Evolutionary conservation across 2,329 filamentous ascomycete genomes (phyloP).

Genomic region (Apiospora hydei): DNA sequence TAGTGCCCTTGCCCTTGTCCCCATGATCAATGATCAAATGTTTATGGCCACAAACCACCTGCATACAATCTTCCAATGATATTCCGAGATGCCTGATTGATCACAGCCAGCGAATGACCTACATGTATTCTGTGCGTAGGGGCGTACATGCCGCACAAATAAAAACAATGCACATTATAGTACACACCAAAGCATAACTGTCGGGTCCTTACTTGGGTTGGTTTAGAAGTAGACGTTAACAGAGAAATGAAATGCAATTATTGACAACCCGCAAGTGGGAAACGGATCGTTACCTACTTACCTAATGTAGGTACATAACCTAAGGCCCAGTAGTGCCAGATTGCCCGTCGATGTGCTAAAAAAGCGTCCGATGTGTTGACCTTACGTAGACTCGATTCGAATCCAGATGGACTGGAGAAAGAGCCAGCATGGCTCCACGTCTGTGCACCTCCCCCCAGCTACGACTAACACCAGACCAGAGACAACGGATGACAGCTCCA

Average conservation of each 20-base stretch:
- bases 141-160: too few relatives aligned
- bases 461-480: background rate
- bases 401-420: slow-evolving; percentile 8
- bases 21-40: too few relatives aligned
- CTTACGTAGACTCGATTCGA: background rate
- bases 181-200: background rate
- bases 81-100: too few relatives aligned
- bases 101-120: too few relatives aligned
- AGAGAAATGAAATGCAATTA: background rate
- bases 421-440: background rate
- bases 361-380: background rate
- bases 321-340: background rate
- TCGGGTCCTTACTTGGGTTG: background rate
- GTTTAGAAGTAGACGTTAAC: background rate
- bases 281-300: background rate
- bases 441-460: background rate
- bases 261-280: background rate
- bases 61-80: too few relatives aligned
- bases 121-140: too few relatives aligned
- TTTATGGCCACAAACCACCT: too few relatives aligned
- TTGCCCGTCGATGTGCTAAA: background rate
- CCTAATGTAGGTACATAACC: too few relatives aligned
- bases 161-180: too few relatives aligned
- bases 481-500: slow-evolving; percentile 16
- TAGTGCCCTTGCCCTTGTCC: background rate